Percentiles rank a stretch among this genome's conserved stretches.
Conservation (phyloP, 345 rosid species). For the Brassica cretica region DNA sequence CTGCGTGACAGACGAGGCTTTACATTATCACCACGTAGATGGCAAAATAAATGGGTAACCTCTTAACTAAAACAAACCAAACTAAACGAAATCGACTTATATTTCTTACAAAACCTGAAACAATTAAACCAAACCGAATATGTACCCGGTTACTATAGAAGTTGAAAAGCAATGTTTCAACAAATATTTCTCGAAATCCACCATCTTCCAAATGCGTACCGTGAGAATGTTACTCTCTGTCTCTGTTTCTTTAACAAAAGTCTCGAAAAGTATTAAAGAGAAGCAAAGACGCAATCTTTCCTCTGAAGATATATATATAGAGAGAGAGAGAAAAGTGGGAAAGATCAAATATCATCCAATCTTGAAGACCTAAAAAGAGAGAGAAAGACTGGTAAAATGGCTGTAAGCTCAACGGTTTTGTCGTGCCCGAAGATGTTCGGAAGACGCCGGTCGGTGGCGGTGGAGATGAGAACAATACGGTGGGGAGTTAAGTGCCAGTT, state of each 20-base stretch:
- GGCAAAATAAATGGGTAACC: background rate
- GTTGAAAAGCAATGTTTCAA: background rate
- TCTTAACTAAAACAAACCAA: background rate
- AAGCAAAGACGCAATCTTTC: slow-evolving; percentile 30
- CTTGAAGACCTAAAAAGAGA: background rate
- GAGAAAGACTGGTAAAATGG: slow-evolving; percentile 20
- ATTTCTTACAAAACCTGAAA: background rate
- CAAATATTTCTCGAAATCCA: background rate
- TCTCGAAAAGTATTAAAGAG: slow-evolving; percentile 23
- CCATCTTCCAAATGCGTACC: slow-evolving; percentile 20
- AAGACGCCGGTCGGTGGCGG: slow-evolving; percentile 17
- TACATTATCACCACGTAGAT: background rate
- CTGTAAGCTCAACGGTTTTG: slow-evolving; percentile 32
- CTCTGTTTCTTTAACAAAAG: slow-evolving; percentile 12
- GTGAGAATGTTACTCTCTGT: slow-evolving; percentile 22
- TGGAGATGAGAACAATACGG: slow-evolving; percentile 32
- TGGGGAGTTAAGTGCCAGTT: slow-evolving; percentile 40
- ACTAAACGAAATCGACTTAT: background rate
- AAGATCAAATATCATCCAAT: slow-evolving; percentile 10
- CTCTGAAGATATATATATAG: background rate
- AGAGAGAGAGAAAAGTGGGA: slow-evolving; percentile 2
- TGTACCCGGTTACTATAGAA: background rate
- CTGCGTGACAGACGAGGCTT: slow-evolving; percentile 17
- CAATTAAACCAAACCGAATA: background rate
- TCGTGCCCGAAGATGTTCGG: slow-evolving; percentile 14